Evolutionary conservation across 2,329 filamentous ascomycete genomes (phyloP).

Genomic region (Fusarium concolor): DNA sequence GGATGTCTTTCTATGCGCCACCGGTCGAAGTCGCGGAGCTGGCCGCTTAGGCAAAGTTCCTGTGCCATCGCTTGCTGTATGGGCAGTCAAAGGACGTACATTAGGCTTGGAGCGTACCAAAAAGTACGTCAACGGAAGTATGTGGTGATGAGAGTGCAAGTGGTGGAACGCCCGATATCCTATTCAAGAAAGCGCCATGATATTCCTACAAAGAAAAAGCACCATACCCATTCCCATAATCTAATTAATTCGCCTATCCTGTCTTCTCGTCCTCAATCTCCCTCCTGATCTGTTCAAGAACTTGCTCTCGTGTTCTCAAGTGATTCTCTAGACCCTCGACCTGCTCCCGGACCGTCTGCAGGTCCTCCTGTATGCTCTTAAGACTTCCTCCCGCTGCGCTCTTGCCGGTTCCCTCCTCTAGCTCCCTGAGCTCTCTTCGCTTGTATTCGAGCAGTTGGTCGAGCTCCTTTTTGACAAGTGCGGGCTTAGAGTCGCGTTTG

Average conservation of each 20-base stretch:
- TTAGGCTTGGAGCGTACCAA: conserved; percentile 59
- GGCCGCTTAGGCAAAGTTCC: conserved; percentile 61
- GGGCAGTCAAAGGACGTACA: conserved; percentile 64
- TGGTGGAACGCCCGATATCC: conserved; percentile 40
- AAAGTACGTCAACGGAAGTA: conserved; percentile 61
- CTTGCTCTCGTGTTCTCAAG: conserved; percentile 78
- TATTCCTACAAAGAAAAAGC: conserved; percentile 45
- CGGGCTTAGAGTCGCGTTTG: conserved; percentile 82
- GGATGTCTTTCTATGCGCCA: conserved; percentile 61
- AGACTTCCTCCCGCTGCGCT: conserved; percentile 77
- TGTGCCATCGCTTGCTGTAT: conserved; percentile 64
- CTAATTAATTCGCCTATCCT: conserved; percentile 53
- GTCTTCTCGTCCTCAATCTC: conserved; percentile 90
- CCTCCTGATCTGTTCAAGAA: conserved; percentile 79
- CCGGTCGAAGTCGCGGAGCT: conserved; percentile 62
- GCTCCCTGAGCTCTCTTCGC: conserved; percentile 78
- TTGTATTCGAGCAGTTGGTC: conserved; percentile 97
- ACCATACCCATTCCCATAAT: conserved; percentile 22
- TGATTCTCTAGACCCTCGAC: conserved; percentile 90
- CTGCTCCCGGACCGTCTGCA: conserved; percentile 92
- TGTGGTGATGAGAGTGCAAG: conserved; percentile 49
- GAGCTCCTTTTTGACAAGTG: conserved; percentile 91
- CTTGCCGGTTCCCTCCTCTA: conserved; percentile 78
- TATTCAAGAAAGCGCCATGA: conserved; percentile 45
- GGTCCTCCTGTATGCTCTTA: conserved; percentile 84